phyloP scores from a whole-genome alignment of 768 basidiomycete species.

The Pulveroboletus sp. region DNA sequence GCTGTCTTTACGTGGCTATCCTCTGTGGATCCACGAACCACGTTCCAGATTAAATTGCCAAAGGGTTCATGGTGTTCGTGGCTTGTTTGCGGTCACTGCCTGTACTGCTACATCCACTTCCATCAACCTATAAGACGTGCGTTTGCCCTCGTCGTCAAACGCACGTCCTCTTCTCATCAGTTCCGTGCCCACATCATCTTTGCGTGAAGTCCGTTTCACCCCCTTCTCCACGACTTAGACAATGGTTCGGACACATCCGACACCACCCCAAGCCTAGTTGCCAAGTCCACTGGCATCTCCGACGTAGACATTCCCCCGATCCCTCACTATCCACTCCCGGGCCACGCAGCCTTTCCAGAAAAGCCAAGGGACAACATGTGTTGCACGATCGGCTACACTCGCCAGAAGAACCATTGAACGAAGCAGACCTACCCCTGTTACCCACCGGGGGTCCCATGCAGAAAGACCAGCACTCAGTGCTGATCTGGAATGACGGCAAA shows the following conservation, averaged over 20 bases:
- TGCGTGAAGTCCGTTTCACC: too few relatives aligned
- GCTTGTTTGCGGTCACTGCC: too few relatives aligned
- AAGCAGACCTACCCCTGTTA: conserved; percentile 70
- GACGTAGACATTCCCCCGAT: conserved; percentile 58
- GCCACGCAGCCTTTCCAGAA: conserved; percentile 53
- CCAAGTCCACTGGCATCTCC: conserved; percentile 38
- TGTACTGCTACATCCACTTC: too few relatives aligned
- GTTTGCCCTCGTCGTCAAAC: too few relatives aligned
- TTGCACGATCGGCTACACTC: conserved; percentile 73
- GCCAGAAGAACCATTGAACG: conserved; percentile 69
- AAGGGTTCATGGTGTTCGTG: too few relatives aligned
- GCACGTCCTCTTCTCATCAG: too few relatives aligned
- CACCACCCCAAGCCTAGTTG: conserved; percentile 42
- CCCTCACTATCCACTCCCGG: conserved; percentile 55
- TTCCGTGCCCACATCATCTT: too few relatives aligned
- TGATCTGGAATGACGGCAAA: conserved; percentile 97
- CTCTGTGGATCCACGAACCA: too few relatives aligned
- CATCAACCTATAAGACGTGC: too few relatives aligned
- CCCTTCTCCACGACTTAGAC: conserved; percentile 38
- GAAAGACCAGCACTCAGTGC: conserved; percentile 76
- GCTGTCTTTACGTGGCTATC: too few relatives aligned
- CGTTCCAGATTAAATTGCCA: too few relatives aligned
- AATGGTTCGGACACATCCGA: conserved; percentile 19
- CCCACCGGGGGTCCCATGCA: conserved; percentile 76
- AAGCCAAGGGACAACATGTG: conserved; percentile 75